Evolutionary conservation across 225 moss, liverwort and hornwort genomes (phyloP), one percentile per base, ranked within the genome.

Genomic region (Climacium dendroides): DNA sequence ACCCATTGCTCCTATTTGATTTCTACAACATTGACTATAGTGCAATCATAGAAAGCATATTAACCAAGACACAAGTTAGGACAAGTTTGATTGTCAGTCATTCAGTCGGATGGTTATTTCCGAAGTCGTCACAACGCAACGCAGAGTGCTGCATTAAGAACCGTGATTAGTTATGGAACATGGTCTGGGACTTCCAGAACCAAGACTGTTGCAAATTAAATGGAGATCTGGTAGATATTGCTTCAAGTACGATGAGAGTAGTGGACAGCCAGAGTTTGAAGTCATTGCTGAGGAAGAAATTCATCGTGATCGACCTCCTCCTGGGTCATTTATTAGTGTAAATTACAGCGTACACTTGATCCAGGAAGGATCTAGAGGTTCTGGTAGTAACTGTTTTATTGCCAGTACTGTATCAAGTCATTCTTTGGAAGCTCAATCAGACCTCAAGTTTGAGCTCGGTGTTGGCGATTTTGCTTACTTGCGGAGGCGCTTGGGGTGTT

Each of bases 401-500:
- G 90, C n/a, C n/a, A n/a, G 66, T 50, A 79, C 82, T 65, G 71
- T 82, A 84, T 67, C 72, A 35, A 86, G 76, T 59, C 62, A 57
- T 53, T 74, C 79, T 54, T 85, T 97, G 90, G 99, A 97, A 80
- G 88, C 91, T 53, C 94, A 94, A 50, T 65, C 93, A 35, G 94
- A 96, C 39, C 96, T 99, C 80, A 93, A 94, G 62, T 97, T 99
- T 86, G 99, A 99, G 87, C 94, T 99, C 78, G 95, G 97, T 76
- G 93, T 90, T 39, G 97, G 95, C 88, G 67, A 52, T 93, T 97
- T 89, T 86, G 80, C 80, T 79, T 93, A 52, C 45, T 95, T 73
- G 83, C 89, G 39, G 94, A 95, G 69, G 81, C 95, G 41, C 82
- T 91, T 41, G 89, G 88, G 79, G 87, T 96, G 72, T 83, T 96